These are phyloP conservation scores for Globisporangium acanthophoron DNA, from an alignment of 352 stramenopile species.

Conservation along the genomic window DNA sequence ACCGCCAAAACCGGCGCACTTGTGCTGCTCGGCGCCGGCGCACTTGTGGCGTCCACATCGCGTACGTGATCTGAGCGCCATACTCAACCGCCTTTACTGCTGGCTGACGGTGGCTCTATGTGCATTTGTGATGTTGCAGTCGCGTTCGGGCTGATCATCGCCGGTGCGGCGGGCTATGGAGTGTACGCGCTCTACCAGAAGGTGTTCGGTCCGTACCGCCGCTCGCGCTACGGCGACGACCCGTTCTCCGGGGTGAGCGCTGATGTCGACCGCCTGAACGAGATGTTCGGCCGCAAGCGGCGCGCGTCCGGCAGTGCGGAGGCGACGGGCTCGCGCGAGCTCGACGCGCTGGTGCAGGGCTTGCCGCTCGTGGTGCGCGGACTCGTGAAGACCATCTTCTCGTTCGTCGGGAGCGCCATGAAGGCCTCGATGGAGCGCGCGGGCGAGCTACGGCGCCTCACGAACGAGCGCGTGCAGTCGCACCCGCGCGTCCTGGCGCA, in stretches of 20 bases:
- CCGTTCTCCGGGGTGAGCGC: conserved; percentile 39
- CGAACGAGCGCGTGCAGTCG: conserved; percentile 47
- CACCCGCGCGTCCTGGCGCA: conserved; percentile 43
- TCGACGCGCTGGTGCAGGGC: conserved; percentile 50
- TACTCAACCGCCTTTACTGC: not conserved
- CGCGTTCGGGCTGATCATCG: conserved; percentile 64
- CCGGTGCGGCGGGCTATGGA: conserved; percentile 56
- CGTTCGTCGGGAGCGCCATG: conserved; percentile 54
- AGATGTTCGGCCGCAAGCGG: conserved; percentile 36
- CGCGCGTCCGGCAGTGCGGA: not conserved
- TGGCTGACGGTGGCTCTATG: not conserved
- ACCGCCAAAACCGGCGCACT: conserved; percentile 58
- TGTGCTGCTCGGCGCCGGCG: conserved; percentile 48
- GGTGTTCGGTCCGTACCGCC: conserved; percentile 40
- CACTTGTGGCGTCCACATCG: conserved; percentile 55
- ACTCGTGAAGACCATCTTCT: conserved; percentile 62
- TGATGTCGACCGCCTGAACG: conserved; percentile 40
- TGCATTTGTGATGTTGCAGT: conserved; percentile 25
- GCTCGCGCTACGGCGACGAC: conserved; percentile 21
- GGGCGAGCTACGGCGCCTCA: conserved; percentile 42
- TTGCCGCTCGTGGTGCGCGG: conserved; percentile 57
- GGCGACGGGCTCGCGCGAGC: conserved; percentile 23
- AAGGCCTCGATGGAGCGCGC: conserved; percentile 59
- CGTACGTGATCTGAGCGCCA: conserved; percentile 22
- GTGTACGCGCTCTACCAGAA: conserved; percentile 69